These are phyloP conservation scores for Vitis hybrid DNA, from an alignment of 177 flowering plant species.

Conservation along the genomic window DNA sequence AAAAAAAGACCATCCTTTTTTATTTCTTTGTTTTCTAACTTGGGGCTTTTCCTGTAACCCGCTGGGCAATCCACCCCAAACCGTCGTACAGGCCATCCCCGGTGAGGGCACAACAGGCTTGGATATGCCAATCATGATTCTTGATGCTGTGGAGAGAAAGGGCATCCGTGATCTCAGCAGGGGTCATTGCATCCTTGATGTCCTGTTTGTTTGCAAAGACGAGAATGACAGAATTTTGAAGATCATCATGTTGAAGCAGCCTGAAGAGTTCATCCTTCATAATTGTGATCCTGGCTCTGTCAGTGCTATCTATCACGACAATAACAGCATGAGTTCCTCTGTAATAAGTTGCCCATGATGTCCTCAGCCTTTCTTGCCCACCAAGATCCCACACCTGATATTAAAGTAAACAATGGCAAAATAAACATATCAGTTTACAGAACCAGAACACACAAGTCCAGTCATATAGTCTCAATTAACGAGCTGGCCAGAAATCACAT, in stretches of 20 bases:
- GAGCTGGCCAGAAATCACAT: too few relatives aligned
- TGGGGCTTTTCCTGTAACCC: constrained; percentile 73
- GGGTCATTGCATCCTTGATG: constrained; percentile 90
- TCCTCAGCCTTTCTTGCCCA: constrained; percentile 92
- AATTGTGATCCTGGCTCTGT: constrained; percentile 79
- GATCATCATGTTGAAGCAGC: constrained; percentile 84
- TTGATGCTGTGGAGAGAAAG: constrained; percentile 93
- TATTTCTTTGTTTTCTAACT: constrained; percentile 26
- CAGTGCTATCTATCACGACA: constrained; percentile 94
- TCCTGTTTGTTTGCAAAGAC: constrained; percentile 98
- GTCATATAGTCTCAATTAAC: background rate
- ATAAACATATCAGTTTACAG: background rate
- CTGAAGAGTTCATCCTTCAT: constrained; percentile 95
- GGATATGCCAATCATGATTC: constrained; percentile 97
- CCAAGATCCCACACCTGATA: constrained; percentile 95
- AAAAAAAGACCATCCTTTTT: too few relatives aligned
- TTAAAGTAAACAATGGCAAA: background rate
- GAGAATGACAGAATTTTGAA: constrained; percentile 71
- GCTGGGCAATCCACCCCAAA: constrained; percentile 90
- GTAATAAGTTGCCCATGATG: constrained; percentile 98
- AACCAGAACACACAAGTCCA: background rate
- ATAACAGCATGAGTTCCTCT: constrained; percentile 97
- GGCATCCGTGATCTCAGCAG: constrained; percentile 92
- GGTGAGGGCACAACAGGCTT: constrained; percentile 85
- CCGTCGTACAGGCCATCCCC: constrained; percentile 96